Conservation (phyloP, 2,329 filamentous ascomycete species). For the Monilinia polystroma region DNA sequence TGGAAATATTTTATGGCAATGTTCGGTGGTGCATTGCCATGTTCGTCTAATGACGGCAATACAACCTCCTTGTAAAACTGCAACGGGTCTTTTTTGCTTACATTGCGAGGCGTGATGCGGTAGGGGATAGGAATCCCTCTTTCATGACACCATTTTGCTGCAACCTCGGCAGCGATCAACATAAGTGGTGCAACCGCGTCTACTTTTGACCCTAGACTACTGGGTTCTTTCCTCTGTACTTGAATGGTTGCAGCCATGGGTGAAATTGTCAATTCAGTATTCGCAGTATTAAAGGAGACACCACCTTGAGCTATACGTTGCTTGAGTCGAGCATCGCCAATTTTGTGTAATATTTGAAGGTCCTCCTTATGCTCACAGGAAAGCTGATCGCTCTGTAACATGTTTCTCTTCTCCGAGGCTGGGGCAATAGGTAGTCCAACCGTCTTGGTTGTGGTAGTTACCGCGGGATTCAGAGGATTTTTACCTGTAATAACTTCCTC, state of each 20-base stretch:
- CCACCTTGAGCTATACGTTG: constrained; percentile 22
- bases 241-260: constrained; percentile 7
- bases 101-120: constrained; percentile 41
- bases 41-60: constrained; percentile 30
- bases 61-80: constrained; percentile 33
- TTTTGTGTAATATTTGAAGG: constrained; percentile 48
- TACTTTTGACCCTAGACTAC: background rate
- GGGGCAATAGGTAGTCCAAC: constrained; percentile 8
- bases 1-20: constrained; percentile 33
- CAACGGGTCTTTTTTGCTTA: constrained; percentile 31
- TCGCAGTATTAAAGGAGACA: constrained; percentile 10
- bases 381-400: constrained; percentile 47
- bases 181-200: constrained; percentile 45
- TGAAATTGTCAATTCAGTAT: constrained; percentile 2
- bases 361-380: constrained; percentile 47
- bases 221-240: constrained; percentile 4
- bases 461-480: constrained; percentile 14
- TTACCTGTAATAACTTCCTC: constrained; percentile 38
- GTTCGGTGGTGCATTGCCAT: constrained; percentile 24
- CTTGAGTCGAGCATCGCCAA: constrained; percentile 45
- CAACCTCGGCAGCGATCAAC: constrained; percentile 61
- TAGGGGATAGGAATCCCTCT: constrained; percentile 60
- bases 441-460: constrained; percentile 25
- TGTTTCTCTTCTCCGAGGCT: constrained; percentile 43
- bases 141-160: constrained; percentile 58